Percentiles rank a stretch among this genome's conserved stretches.
Evolutionary conservation across 768 basidiomycete genomes (phyloP).

Genomic region (Termitomyces sp.): DNA sequence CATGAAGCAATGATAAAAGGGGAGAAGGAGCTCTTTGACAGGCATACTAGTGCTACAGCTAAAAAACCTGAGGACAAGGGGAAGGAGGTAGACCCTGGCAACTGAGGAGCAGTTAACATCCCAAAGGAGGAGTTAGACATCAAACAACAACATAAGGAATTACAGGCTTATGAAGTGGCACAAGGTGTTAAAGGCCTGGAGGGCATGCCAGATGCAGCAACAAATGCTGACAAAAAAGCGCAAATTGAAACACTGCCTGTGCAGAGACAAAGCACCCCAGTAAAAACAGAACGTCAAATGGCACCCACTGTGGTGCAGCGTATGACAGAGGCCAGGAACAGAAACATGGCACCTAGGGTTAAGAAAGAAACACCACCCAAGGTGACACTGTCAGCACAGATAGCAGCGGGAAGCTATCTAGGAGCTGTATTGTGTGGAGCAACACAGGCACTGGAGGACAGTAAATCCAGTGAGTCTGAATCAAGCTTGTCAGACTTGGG

Average conservation of each 20-base stretch:
- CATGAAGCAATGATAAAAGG: not conserved
- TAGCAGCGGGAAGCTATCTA: not conserved
- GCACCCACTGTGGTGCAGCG: not conserved
- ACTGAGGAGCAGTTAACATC: not conserved
- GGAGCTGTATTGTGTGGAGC: not conserved
- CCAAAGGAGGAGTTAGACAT: not conserved
- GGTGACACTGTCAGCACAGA: not conserved
- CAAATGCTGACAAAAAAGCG: no score
- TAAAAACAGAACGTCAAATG: not conserved
- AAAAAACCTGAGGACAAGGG: not conserved
- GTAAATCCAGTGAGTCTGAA: not conserved
- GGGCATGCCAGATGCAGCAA: no score
- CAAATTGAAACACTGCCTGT: no score
- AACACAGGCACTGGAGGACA: not conserved
- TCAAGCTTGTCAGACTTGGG: no score
- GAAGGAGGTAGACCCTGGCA: not conserved
- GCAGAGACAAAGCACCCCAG: no score
- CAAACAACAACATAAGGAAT: not conserved
- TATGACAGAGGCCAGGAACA: not conserved
- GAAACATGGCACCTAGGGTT: accelerated
- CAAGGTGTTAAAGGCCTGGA: not conserved
- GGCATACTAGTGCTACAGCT: accelerated
- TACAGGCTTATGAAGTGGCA: not conserved
- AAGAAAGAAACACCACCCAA: not conserved
- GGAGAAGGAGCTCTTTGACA: not conserved